Conservation (phyloP, 306 rosid genomes). For the Cucumis cinereus region DNA sequence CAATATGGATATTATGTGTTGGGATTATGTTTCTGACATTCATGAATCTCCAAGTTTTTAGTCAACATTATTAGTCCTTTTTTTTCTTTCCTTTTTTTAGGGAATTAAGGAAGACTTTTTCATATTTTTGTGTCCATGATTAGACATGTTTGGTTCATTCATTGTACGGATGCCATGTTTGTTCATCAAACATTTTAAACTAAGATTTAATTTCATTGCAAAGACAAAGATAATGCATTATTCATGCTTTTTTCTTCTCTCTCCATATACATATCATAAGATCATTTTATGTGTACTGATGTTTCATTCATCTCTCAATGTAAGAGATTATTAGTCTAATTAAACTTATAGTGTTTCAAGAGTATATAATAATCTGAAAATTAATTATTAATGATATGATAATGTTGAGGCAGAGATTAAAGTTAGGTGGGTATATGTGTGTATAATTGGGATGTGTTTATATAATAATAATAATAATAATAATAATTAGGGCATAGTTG, state of each 20-base stretch:
- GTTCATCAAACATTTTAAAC: neutral
- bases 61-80: conserved; percentile 2
- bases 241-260: neutral
- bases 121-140: conserved; percentile 16
- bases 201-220: neutral
- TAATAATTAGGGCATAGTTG: neutral
- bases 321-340: no score
- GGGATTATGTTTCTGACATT: conserved; percentile 56
- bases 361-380: no score
- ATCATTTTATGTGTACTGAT: neutral
- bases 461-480: neutral
- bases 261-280: neutral
- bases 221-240: conserved; percentile 19
- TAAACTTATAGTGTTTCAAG: no score
- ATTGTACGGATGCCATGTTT: conserved; percentile 5
- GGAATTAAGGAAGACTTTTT: conserved; percentile 5
- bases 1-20: conserved; percentile 48
- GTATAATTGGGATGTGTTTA: neutral
- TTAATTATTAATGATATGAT: no score
- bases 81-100: neutral
- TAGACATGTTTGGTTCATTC: conserved; percentile 23
- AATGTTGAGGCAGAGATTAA: neutral
- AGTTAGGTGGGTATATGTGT: neutral
- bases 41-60: conserved; percentile 43
- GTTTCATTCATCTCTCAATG: no score